phyloP scores from a whole-genome alignment of 441 rosid species.

The Euphorbia celastroides region DNA sequence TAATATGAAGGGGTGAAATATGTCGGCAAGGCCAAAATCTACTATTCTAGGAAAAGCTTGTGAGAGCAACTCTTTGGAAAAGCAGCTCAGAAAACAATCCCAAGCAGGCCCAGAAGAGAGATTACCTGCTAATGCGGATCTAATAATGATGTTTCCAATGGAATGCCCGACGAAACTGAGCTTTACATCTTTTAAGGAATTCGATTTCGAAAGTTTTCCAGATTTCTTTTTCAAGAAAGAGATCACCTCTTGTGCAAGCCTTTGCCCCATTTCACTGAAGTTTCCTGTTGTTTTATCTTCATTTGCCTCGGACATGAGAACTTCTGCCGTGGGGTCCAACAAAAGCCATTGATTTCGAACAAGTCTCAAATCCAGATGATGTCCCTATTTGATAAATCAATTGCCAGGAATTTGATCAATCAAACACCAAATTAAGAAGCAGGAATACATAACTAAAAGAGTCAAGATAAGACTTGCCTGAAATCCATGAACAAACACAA shows the following conservation, averaged over 20 bases:
- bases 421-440: background rate
- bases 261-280: conserved; percentile 84
- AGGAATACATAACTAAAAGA: no score
- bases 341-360: conserved; percentile 90
- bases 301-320: conserved; percentile 88
- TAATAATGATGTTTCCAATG: conserved; percentile 76
- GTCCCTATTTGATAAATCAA: conserved; percentile 50
- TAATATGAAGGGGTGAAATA: no score
- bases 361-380: conserved; percentile 87
- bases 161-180: conserved; percentile 95
- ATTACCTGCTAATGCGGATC: conserved; percentile 79
- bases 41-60: no score
- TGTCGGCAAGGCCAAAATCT: no score
- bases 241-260: conserved; percentile 78
- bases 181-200: conserved; percentile 49
- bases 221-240: conserved; percentile 67
- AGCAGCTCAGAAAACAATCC: no score
- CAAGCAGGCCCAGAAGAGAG: no score
- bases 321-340: conserved; percentile 74
- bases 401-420: background rate
- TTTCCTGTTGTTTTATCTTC: conserved; percentile 83
- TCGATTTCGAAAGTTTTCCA: conserved; percentile 55
- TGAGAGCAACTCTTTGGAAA: no score
- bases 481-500: conserved; percentile 93
- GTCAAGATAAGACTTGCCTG: conserved; percentile 47